Conservation (phyloP, 108 stramenopile species). For the Schizochytrium sp. region DNA sequence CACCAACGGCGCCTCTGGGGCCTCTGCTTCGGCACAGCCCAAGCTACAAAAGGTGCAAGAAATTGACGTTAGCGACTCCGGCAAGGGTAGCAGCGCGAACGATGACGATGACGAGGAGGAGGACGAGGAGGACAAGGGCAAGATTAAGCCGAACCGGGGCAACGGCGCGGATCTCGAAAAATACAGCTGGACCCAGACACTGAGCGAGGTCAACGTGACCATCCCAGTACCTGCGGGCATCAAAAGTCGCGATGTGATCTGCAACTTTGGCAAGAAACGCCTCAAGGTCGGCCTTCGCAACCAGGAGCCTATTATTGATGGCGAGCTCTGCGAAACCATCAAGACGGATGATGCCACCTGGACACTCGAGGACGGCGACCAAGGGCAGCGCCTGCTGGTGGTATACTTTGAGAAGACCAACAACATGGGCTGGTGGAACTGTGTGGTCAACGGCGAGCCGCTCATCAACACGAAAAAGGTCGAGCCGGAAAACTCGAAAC, state of each 20-base stretch:
- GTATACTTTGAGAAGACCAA: conserved; percentile 74
- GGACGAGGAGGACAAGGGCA: conserved; percentile 50
- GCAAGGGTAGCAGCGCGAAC: background rate
- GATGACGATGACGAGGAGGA: conserved; percentile 35
- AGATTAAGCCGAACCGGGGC: conserved; percentile 68
- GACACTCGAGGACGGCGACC: conserved; percentile 89
- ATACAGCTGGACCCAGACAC: conserved; percentile 95
- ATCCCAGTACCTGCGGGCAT: conserved; percentile 77
- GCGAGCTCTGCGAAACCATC: conserved; percentile 69
- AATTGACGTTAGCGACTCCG: conserved; percentile 43
- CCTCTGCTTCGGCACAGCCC: background rate
- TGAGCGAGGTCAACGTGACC: conserved; percentile 72
- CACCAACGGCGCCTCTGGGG: background rate
- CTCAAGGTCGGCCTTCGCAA: conserved; percentile 69
- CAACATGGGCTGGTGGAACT: conserved; percentile 98
- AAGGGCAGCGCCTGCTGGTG: conserved; percentile 33
- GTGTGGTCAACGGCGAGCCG: conserved; percentile 73
- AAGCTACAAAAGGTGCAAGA: conserved; percentile 41
- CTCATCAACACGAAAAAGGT: conserved; percentile 90
- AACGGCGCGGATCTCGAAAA: conserved; percentile 84
- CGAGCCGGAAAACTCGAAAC: conserved; percentile 87
- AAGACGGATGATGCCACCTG: conserved; percentile 96
- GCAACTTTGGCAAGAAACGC: conserved; percentile 63
- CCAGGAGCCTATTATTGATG: conserved; percentile 61
- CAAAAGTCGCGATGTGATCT: conserved; percentile 73